Conservation (phyloP, 73 alveolate species). For the Loxodes magnus region DNA sequence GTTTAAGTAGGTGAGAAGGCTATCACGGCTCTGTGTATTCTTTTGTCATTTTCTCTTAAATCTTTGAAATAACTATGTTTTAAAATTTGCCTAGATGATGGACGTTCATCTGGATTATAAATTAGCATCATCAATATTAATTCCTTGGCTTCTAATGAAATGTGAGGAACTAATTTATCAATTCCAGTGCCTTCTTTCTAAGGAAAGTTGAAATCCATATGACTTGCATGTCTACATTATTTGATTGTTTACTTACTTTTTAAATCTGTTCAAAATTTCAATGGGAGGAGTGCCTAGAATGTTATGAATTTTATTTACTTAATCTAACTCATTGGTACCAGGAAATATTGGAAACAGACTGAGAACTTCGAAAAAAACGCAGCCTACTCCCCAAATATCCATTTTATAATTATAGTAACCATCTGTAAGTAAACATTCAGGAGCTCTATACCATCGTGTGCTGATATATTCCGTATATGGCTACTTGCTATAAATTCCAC, state of each 20-base stretch:
- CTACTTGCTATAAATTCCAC: conserved; percentile 82
- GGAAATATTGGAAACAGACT: conserved; percentile 79
- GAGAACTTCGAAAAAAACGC: conserved; percentile 94
- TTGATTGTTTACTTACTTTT: no score
- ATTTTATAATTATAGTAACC: conserved; percentile 96
- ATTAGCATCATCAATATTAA: conserved; percentile 24
- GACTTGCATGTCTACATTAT: conserved; percentile 64
- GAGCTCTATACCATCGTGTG: conserved; percentile 96
- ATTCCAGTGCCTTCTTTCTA: conserved; percentile 65
- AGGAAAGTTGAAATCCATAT: conserved; percentile 68
- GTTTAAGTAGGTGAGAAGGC: background rate
- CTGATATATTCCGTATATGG: conserved; percentile 89
- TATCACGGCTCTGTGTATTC: conserved; percentile 4
- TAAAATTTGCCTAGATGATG: conserved; percentile 54
- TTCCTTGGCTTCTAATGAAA: conserved; percentile 47
- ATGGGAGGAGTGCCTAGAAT: conserved; percentile 79
- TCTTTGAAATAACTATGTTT: conserved; percentile 64
- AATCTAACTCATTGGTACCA: conserved; percentile 95
- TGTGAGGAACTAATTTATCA: conserved; percentile 39
- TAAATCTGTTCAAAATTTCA: conserved; percentile 68
- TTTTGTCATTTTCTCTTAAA: conserved; percentile 39
- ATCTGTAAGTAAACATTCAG: conserved; percentile 97
- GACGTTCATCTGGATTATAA: conserved; percentile 39
- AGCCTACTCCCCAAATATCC: conserved; percentile 99
- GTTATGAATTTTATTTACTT: conserved; percentile 86